Conservation (phyloP, 257 asterid genomes). For the Rehmannia glutinosa region DNA sequence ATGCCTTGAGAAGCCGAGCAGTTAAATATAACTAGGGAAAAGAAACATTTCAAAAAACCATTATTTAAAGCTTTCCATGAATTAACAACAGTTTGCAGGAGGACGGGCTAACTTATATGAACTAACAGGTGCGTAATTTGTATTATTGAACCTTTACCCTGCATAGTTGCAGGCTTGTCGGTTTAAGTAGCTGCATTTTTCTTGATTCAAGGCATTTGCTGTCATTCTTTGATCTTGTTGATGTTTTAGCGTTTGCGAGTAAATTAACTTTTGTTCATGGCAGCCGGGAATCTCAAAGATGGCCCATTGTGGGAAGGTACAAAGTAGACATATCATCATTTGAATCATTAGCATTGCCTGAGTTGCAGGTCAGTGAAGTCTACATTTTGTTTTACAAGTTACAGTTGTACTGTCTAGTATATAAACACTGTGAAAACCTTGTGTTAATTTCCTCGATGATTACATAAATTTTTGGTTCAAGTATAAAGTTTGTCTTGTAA, state of each 20-base stretch:
- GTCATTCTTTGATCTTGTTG: neutral
- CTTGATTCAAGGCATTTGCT: neutral
- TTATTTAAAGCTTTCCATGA: neutral
- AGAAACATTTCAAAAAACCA: neutral
- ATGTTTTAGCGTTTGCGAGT: slow-evolving; percentile 12
- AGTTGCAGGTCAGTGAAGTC: slow-evolving; percentile 70
- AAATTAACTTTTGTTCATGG: slow-evolving; percentile 18
- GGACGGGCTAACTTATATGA: neutral
- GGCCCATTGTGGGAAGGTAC: slow-evolving; percentile 91
- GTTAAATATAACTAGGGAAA: neutral
- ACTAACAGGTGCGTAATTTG: neutral
- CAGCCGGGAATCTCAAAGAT: slow-evolving; percentile 66
- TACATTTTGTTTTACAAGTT: neutral
- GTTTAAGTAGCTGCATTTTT: neutral
- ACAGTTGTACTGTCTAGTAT: neutral
- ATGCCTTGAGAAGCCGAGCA: neutral
- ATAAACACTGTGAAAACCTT: neutral
- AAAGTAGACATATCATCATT: slow-evolving; percentile 81
- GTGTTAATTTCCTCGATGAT: neutral
- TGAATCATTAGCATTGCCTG: slow-evolving; percentile 81
- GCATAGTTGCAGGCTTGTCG: neutral
- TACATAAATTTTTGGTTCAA: no score
- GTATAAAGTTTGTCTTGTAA: neutral
- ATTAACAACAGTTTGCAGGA: neutral
- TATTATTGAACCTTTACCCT: neutral